Evolutionary conservation across 148 eudicot genomes (phyloP), one percentile per base, ranked within the genome.

Genomic region (Vaccinium darrowii): DNA sequence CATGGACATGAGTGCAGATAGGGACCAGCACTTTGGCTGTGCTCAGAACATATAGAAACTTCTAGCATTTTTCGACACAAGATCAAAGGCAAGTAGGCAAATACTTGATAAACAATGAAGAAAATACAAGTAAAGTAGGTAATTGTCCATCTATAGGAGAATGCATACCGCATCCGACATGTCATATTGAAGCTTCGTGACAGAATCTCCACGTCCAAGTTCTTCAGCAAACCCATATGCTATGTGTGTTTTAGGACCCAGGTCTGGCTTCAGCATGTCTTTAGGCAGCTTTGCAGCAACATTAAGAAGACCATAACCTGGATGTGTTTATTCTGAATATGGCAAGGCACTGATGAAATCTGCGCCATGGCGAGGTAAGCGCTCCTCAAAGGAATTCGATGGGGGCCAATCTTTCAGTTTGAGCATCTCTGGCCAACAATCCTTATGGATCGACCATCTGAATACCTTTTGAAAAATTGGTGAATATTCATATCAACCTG

Each of bases 341-440:
- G 98, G 98, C 90, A 94, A 91, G n/a, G 94, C 91, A 39, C 88
- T 77, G 39, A 93, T 76, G 71, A 93, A 94, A 75, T 94, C 98
- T 16, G 86, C 89, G 67, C 88, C 78, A 87, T 94, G 98, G 5
- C 98, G 92, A 67, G 93, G 95, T 82, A 94, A 87, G 13, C 88
- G 90, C 90, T 89, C 78, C 80, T 92, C 90, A 87, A 94, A 94
- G 78, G 86, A 84, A 21, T 80, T 87, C 57, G 88, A 86, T 14
- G 92, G 90, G 15, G 95, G 98, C 95, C 98, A 94, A 78, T 93
- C 98, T 77, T 91, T 92, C 85, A 93, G 74, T 82, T 94, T 93
- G 50, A 93, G 88, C 82, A 94, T 87, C 57, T 89, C 79, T 54
- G 95, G 98, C 95, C 95, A 93, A 27, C 1, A 39, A 19, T 50